These are phyloP conservation scores for Globisporangium takayamanum DNA, from an alignment of 352 stramenopile species.

Conservation along the genomic window DNA sequence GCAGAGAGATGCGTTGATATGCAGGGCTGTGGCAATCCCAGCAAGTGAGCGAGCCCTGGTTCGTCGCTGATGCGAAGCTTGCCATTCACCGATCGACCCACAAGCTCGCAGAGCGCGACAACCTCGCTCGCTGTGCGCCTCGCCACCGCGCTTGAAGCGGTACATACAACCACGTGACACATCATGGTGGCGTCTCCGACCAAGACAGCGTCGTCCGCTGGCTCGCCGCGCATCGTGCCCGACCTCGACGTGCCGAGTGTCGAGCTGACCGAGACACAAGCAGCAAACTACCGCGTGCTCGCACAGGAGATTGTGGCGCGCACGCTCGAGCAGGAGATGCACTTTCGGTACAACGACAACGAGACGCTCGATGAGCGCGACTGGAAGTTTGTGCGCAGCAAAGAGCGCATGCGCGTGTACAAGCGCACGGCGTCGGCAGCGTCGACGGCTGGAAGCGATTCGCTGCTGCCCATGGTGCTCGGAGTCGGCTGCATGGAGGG, in stretches of 20 bases:
- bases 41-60: no score
- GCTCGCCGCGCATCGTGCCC: background rate
- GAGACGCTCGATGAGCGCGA: conserved; percentile 17
- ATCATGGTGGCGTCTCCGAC: background rate
- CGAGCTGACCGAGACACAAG: conserved; percentile 23
- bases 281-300: conserved; percentile 22
- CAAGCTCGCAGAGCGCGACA: no score
- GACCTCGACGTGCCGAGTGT: conserved; percentile 5
- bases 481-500: conserved; percentile 30
- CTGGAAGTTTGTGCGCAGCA: conserved; percentile 28
- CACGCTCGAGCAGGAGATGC: conserved; percentile 41
- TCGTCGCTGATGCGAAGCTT: no score
- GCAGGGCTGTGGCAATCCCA: no score
- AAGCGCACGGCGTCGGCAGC: conserved; percentile 16
- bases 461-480: conserved; percentile 33
- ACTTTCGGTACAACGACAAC: conserved; percentile 15
- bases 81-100: no score
- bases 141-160: background rate
- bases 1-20: no score
- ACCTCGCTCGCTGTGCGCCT: no score
- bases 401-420: conserved; percentile 32
- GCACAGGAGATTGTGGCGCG: conserved; percentile 32
- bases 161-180: background rate
- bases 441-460: background rate
- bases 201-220: background rate